Conservation (phyloP, 179 eudicot species). For the Vitellaria paradoxa region DNA sequence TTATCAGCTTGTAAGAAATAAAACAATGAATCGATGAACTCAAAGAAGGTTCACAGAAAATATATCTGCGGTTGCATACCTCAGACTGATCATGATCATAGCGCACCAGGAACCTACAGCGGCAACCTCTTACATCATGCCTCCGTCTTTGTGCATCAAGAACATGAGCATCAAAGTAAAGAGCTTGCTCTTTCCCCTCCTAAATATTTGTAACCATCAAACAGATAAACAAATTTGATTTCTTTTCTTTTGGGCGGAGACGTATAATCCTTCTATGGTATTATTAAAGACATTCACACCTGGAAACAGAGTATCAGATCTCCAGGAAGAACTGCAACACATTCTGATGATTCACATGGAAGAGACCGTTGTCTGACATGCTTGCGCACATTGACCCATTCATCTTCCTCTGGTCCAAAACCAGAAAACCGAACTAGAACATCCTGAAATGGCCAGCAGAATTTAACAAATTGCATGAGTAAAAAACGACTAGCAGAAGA, state of each 20-base stretch:
- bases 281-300: slow-evolving; percentile 36
- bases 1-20: neutral
- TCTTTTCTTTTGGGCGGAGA: neutral
- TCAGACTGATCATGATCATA: slow-evolving; percentile 97
- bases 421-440: slow-evolving; percentile 92
- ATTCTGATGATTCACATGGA: slow-evolving; percentile 93
- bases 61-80: slow-evolving; percentile 36
- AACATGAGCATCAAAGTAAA: slow-evolving; percentile 96
- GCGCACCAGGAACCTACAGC: slow-evolving; percentile 95
- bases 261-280: too few relatives aligned
- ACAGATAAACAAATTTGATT: neutral
- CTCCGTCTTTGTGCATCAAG: slow-evolving; percentile 95
- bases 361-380: slow-evolving; percentile 91
- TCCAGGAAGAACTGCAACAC: slow-evolving; percentile 84
- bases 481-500: slow-evolving; percentile 2
- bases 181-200: slow-evolving; percentile 99
- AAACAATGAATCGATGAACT: neutral
- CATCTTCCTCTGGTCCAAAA: slow-evolving; percentile 92
- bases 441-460: slow-evolving; percentile 51
- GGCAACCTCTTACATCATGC: slow-evolving; percentile 97
- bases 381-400: slow-evolving; percentile 86
- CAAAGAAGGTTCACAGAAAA: neutral
- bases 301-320: slow-evolving; percentile 96
- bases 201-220: slow-evolving; percentile 24
- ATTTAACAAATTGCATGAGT: neutral